A percentile compares a stretch with the other conserved stretches of the same genome.
phyloP scores from a whole-genome alignment of 2,329 filamentous ascomycete species.

The Teratosphaeria pseudoeucalypti region DNA sequence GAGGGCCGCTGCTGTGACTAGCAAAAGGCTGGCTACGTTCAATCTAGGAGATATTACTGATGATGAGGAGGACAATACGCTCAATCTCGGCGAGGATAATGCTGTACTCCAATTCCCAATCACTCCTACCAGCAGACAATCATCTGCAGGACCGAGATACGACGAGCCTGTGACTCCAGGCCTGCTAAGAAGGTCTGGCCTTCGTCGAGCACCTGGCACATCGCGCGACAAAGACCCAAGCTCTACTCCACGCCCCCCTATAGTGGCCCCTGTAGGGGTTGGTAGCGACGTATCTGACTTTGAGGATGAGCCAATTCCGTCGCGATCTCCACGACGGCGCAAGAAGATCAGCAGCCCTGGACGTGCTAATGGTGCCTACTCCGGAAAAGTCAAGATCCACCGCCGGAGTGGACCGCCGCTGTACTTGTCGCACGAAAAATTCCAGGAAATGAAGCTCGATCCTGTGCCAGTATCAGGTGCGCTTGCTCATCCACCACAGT shows the following conservation, averaged over 20 bases:
- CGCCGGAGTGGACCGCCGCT: neutral
- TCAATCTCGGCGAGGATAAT: no score
- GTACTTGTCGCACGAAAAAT: neutral
- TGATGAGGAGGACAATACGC: neutral
- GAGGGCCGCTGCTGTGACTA: neutral
- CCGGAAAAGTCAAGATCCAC: neutral
- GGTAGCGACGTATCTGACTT: neutral
- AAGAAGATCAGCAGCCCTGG: neutral
- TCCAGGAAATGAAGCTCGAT: neutral
- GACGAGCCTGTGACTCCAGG: no score
- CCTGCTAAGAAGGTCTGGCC: neutral
- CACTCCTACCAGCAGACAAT: neutral
- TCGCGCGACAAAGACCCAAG: no score
- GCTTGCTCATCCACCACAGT: neutral
- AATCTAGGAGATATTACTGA: neutral
- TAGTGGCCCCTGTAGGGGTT: neutral
- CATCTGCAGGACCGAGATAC: no score
- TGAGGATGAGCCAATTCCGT: neutral
- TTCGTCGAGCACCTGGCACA: neutral
- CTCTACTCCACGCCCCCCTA: no score
- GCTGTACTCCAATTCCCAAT: neutral
- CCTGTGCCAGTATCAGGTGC: slow-evolving; percentile 1
- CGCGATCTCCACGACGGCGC: neutral
- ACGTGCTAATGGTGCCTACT: neutral
- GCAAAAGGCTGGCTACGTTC: neutral